Conservation (phyloP, 2,329 filamentous ascomycete genomes). For the Arthrinium phaeospermum region DNA sequence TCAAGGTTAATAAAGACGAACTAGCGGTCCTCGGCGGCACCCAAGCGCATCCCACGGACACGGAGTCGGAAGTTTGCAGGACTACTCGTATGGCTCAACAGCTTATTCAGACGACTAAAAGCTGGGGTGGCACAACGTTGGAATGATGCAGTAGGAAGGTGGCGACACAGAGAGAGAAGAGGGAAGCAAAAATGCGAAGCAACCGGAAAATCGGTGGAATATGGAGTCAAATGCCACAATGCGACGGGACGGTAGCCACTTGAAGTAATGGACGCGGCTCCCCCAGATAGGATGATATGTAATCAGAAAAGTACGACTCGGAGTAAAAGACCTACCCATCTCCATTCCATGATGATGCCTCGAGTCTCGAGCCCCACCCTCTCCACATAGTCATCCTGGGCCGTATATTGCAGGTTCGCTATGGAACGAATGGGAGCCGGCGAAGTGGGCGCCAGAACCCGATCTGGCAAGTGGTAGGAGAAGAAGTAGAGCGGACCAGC, state of each 20-base stretch:
- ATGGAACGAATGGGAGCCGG: slow-evolving; percentile 1
- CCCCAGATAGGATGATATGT: slow-evolving; percentile 11
- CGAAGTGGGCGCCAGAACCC: neutral
- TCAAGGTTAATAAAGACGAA: slow-evolving; percentile 2
- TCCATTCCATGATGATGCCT: slow-evolving; percentile 30
- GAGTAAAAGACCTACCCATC: neutral
- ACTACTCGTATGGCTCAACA: neutral
- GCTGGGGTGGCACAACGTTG: neutral
- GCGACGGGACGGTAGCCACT: neutral
- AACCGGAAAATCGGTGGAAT: neutral
- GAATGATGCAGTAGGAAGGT: neutral
- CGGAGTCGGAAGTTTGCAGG: neutral
- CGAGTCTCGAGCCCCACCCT: slow-evolving; percentile 33
- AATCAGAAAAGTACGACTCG: neutral
- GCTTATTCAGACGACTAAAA: neutral
- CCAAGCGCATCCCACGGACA: slow-evolving; percentile 12
- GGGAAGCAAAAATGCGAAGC: neutral
- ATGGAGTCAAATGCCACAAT: neutral
- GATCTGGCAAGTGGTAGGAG: slow-evolving; percentile 4
- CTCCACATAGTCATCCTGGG: slow-evolving; percentile 22
- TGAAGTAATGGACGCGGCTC: slow-evolving; percentile 2
- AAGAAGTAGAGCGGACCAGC: neutral
- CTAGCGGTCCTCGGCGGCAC: slow-evolving; percentile 11
- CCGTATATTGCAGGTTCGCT: neutral
- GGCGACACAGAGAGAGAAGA: neutral